These are phyloP conservation scores for Colletotrichum sp. DNA, from an alignment of 2,329 filamentous ascomycete genomes.

Conservation along the genomic window DNA sequence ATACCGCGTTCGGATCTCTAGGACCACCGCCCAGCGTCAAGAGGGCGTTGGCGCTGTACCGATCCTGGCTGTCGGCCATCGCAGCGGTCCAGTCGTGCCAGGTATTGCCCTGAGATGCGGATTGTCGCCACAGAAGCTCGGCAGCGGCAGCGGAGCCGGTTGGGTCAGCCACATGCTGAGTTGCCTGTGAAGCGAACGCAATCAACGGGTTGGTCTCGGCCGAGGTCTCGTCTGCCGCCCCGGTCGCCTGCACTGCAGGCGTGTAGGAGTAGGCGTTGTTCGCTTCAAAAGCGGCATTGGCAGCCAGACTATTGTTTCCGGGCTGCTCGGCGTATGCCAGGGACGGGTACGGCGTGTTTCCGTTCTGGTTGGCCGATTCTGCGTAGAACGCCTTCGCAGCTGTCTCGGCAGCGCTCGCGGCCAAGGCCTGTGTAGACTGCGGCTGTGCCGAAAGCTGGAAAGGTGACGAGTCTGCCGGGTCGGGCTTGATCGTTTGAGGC, in stretches of 20 bases:
- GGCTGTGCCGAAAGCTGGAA: constrained; percentile 2
- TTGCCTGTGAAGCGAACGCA: constrained; percentile 43
- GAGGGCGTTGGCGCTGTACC: constrained; percentile 54
- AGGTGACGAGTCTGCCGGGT: background rate
- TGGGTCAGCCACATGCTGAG: constrained; percentile 35
- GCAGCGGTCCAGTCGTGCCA: constrained; percentile 63
- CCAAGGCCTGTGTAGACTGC: background rate
- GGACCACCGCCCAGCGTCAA: constrained; percentile 46
- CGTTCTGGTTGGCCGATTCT: constrained; percentile 25
- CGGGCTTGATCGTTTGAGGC: constrained; percentile 5
- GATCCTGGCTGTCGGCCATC: constrained; percentile 54
- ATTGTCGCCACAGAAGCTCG: constrained; percentile 38
- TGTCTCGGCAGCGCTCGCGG: constrained; percentile 16
- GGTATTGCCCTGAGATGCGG: constrained; percentile 40
- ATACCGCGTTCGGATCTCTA: constrained; percentile 2
- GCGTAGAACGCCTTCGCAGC: constrained; percentile 35
- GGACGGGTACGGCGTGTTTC: constrained; percentile 32
- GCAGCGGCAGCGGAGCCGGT: constrained; percentile 26
- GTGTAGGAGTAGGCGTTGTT: constrained; percentile 18
- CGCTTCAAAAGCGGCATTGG: constrained; percentile 9
- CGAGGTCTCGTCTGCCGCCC: constrained; percentile 25
- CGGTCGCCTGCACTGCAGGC: background rate
- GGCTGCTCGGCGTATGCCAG: constrained; percentile 34
- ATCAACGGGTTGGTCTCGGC: constrained; percentile 41
- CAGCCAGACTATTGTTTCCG: constrained; percentile 22